phyloP scores from a whole-genome alignment of 2,329 filamentous ascomycete genomes.

The Talaromyces piceae region DNA sequence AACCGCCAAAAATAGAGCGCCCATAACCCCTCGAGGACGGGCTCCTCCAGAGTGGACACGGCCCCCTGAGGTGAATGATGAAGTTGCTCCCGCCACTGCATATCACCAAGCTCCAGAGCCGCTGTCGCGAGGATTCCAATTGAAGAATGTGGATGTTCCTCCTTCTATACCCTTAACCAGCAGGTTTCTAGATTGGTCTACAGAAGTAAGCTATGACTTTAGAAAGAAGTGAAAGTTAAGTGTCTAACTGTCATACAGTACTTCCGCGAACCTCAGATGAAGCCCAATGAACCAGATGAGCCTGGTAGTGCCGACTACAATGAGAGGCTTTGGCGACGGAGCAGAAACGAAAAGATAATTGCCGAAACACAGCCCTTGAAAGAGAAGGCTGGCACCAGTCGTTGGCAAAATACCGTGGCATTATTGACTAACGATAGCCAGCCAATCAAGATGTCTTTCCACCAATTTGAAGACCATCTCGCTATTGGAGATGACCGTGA shows the following conservation, averaged over 20 bases:
- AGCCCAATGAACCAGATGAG: conserved; percentile 88
- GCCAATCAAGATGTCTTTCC: conserved; percentile 87
- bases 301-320: conserved; percentile 96
- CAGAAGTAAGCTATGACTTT: conserved; percentile 51
- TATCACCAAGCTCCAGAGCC: conserved; percentile 74
- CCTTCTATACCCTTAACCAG: conserved; percentile 70
- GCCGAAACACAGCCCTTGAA: conserved; percentile 91
- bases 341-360: conserved; percentile 87
- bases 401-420: conserved; percentile 76
- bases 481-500: conserved; percentile 91
- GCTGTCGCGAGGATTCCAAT: conserved; percentile 65
- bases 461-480: conserved; percentile 95
- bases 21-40: conserved; percentile 43
- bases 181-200: conserved; percentile 88
- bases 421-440: conserved; percentile 86
- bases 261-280: conserved; percentile 98
- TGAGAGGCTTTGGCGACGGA: conserved; percentile 81
- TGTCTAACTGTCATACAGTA: conserved; percentile 47
- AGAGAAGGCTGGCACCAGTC: conserved; percentile 72
- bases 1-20: conserved; percentile 25
- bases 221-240: conserved; percentile 8
- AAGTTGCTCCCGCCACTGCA: conserved; percentile 55
- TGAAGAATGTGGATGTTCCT: conserved; percentile 51
- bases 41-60: conserved; percentile 52
- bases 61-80: conserved; percentile 69